A percentile compares a stretch with the other conserved stretches of the same genome.
Conservation (phyloP, 73 alveolate species). For the Tetrahymena elliotti region DNA sequence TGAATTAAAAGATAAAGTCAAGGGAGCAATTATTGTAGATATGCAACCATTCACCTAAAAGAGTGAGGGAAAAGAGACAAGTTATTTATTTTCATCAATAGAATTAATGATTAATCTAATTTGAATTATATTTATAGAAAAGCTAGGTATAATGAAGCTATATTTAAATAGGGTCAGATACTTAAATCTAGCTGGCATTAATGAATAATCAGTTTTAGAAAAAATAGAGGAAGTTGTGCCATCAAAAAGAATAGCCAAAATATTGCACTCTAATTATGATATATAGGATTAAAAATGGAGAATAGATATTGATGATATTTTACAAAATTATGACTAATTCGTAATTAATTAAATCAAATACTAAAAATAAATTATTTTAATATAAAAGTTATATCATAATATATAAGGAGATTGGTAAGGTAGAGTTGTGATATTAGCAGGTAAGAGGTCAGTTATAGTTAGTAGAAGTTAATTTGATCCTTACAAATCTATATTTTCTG, state of each 20-base stretch:
- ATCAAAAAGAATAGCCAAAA: not conserved
- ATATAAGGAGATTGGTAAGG: not conserved
- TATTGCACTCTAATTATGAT: not conserved
- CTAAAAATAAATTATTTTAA: not conserved
- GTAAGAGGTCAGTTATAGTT: not conserved
- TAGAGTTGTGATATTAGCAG: not conserved
- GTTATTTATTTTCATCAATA: not conserved
- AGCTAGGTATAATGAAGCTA: not conserved
- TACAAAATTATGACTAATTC: not conserved
- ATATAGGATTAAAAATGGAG: not conserved
- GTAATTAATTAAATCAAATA: not conserved
- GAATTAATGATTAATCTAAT: not conserved
- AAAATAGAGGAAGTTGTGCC: not conserved
- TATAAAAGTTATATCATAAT: not conserved
- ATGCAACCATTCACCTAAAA: not conserved
- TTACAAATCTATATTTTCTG: not conserved
- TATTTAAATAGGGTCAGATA: not conserved
- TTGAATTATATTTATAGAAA: not conserved
- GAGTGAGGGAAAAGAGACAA: not conserved
- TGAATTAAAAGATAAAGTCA: not conserved
- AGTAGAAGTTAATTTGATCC: not conserved
- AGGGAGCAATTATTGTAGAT: not conserved
- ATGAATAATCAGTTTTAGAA: not conserved
- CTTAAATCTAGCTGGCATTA: not conserved
- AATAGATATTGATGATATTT: not conserved